phyloP scores from a whole-genome alignment of 1,139 yeast genomes.

The Pneumocystis oryctolagi region DNA sequence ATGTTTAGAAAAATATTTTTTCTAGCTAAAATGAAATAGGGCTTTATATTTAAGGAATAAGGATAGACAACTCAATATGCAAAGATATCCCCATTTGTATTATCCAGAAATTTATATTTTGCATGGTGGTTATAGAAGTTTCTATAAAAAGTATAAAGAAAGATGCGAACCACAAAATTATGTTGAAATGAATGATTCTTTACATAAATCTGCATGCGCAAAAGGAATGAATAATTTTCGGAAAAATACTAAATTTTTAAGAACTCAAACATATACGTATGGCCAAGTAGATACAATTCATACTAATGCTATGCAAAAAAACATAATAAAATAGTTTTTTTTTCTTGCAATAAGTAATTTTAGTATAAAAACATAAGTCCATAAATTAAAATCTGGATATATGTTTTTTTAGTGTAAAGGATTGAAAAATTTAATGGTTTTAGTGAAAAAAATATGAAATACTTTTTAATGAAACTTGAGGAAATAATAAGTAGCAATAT shows the following conservation, averaged over 20 bases:
- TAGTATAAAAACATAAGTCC: background rate
- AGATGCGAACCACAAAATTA: slow-evolving; percentile 23
- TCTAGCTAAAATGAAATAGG: slow-evolving; percentile 1
- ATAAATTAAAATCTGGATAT: background rate
- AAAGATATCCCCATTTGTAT: slow-evolving; percentile 60
- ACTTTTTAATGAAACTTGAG: background rate
- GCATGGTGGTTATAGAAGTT: slow-evolving; percentile 80
- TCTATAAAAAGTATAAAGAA: slow-evolving; percentile 37
- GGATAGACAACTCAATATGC: slow-evolving; percentile 61
- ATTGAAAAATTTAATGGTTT: background rate
- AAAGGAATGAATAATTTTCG: slow-evolving; percentile 56
- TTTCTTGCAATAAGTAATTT: background rate
- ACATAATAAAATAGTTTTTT: background rate
- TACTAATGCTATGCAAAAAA: background rate
- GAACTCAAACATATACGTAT: slow-evolving; percentile 18
- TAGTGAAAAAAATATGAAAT: background rate
- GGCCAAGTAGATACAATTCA: slow-evolving; percentile 3
- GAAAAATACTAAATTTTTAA: slow-evolving; percentile 23
- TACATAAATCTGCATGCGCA: slow-evolving; percentile 53
- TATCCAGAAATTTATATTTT: slow-evolving; percentile 81
- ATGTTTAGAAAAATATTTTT: background rate
- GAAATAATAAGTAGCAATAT: background rate
- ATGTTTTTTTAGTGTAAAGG: background rate
- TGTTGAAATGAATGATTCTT: slow-evolving; percentile 72
- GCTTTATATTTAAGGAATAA: slow-evolving; percentile 72